These are phyloP conservation scores for Tuber brumale DNA, from an alignment of 495 filamentous ascomycete species.

Conservation along the genomic window DNA sequence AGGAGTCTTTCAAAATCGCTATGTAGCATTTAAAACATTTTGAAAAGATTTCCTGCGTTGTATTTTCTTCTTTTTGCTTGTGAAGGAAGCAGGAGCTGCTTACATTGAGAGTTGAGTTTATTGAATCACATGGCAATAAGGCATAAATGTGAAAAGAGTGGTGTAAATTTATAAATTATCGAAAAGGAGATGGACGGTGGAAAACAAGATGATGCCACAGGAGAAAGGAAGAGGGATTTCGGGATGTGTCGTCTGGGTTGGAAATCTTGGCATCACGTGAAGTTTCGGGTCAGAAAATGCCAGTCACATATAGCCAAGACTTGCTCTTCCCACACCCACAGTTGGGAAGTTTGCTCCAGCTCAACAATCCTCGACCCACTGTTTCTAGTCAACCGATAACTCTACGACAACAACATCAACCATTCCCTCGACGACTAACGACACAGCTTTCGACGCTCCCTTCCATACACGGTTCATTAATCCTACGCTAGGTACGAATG, in stretches of 20 bases:
- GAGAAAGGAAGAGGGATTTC: not conserved
- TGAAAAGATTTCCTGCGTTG: conserved; percentile 1
- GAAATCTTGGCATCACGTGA: not conserved
- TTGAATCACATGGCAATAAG: not conserved
- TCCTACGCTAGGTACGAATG: not conserved
- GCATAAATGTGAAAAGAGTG: not conserved
- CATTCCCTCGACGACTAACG: not conserved
- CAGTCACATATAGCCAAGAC: not conserved
- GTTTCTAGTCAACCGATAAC: not conserved
- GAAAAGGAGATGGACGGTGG: not conserved
- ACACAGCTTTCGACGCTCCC: not conserved
- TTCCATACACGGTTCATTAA: not conserved
- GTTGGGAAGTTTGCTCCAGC: not conserved
- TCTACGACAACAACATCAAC: not conserved
- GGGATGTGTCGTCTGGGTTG: not conserved
- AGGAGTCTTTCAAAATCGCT: not conserved
- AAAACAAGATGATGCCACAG: not conserved
- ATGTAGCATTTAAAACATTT: not conserved
- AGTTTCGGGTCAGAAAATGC: not conserved
- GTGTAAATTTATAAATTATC: not conserved
- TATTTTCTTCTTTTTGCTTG: not conserved
- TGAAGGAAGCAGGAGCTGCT: not conserved
- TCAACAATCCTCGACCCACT: not conserved
- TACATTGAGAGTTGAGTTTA: not conserved
- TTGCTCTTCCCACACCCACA: not conserved